Evolutionary conservation across 345 rosid genomes (phyloP), one percentile per base, ranked within the genome.

Genomic region (Acer yangbiense): DNA sequence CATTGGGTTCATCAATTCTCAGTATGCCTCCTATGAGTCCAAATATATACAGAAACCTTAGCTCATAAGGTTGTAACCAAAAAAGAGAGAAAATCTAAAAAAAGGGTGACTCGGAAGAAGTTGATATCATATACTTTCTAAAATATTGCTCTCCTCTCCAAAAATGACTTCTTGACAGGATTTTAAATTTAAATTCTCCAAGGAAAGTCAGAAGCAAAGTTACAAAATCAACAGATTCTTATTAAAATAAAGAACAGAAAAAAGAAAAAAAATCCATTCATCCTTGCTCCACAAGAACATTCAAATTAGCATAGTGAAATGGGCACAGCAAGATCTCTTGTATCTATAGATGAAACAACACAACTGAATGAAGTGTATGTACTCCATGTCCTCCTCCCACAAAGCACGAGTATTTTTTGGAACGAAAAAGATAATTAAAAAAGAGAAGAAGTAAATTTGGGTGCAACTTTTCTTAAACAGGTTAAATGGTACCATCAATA

Each of bases 221-320:
- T 43, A 43, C 46, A 43, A 43, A 43, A 43, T 9, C 46, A 6
- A 43, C 46, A 43, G 10, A 41, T 41, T 41, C 4, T 29, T 41
- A 41, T 41, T 41, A 41, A 41, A 41, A 41, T 41, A 41, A 41
- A 41, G 44, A 41, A 41, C 44, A 41, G 44, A 41, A 41, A 41
- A 41, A 41, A 41, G 44, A 41, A 41, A 41, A 39, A 41, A 52
- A 21, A 25, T 70, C 44, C 21, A 52, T 52, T 70, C 3, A 52
- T 70, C 52, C 21, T 52, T 55, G 20, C 32, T 55, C 74, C 63
- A 71, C 10, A 29, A 71, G 9, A 71, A 11, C 55, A 68, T 21
- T 41, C 44, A 41, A 41, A 41, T 41, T 41, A 41, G 44, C 35
- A 29, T 29, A 29, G 35, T 29, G 35, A 41, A 41, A 41, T 29